These are phyloP conservation scores for Rhodotorula mucilaginosa DNA, from an alignment of 1,284 basidiomycete species.

Conservation along the genomic window DNA sequence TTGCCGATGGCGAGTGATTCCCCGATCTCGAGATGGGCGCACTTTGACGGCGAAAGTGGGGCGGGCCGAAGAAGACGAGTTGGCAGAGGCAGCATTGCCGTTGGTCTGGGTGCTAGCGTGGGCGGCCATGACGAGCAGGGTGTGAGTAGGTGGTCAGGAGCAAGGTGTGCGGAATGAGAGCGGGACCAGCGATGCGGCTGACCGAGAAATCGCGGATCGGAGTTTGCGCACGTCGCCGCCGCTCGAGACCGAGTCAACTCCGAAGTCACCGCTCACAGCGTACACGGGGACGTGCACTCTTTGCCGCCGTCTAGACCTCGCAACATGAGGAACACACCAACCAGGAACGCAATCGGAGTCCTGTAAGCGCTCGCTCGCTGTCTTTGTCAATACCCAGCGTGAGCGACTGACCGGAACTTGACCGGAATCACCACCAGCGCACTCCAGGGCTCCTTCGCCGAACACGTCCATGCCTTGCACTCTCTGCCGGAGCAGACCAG, in stretches of 20 bases:
- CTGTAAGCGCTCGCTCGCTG: slow-evolving; percentile 20
- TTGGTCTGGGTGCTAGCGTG: neutral
- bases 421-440: slow-evolving; percentile 54
- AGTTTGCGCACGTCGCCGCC: neutral
- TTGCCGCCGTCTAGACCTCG: neutral
- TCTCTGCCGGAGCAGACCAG: slow-evolving; percentile 50
- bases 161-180: neutral
- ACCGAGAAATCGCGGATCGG: neutral
- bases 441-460: slow-evolving; percentile 88
- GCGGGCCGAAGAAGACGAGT: neutral
- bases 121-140: neutral
- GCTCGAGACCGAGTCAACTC: neutral
- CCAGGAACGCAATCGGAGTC: slow-evolving; percentile 23
- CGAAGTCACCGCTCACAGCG: neutral
- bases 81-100: neutral
- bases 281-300: too few species aligned
- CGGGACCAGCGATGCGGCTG: neutral
- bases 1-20: too few species aligned
- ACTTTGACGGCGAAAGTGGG: slow-evolving; percentile 43
- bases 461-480: slow-evolving; percentile 73
- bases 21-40: neutral
- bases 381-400: too few species aligned
- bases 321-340: neutral
- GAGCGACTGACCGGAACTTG: too few species aligned
- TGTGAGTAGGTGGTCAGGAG: neutral